Conservation (phyloP, 805 yeast species). For the Cyberlindnera mrakii region DNA sequence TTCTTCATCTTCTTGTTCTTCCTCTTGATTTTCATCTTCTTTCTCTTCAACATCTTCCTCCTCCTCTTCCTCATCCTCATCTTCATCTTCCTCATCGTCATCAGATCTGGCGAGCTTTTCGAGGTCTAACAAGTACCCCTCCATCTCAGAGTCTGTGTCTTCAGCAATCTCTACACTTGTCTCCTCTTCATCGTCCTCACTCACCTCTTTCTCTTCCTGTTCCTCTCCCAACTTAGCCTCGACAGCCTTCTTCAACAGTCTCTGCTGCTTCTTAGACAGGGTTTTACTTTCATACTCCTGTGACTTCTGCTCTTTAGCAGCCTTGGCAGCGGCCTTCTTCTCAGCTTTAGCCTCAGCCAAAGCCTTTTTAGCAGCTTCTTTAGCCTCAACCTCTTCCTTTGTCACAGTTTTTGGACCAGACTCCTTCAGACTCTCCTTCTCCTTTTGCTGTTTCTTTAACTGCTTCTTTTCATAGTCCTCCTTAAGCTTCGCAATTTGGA, state of each 20-base stretch:
- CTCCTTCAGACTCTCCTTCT: constrained; percentile 11
- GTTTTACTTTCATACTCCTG: constrained; percentile 42
- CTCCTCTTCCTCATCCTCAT: constrained; percentile 27
- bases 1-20: constrained; percentile 41
- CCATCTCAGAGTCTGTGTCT: constrained; percentile 40
- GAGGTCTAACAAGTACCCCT: constrained; percentile 40
- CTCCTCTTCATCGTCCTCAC: constrained; percentile 20
- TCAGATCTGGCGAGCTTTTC: constrained; percentile 54
- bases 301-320: constrained; percentile 50
- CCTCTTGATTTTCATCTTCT: constrained; percentile 34
- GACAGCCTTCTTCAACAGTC: constrained; percentile 47
- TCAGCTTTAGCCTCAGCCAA: constrained; percentile 11
- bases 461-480: constrained; percentile 15
- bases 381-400: constrained; percentile 24
- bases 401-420: constrained; percentile 29
- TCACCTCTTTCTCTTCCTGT: constrained; percentile 17
- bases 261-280: constrained; percentile 58
- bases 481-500: constrained; percentile 15
- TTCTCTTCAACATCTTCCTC: constrained; percentile 31
- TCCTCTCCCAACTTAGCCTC: constrained; percentile 17
- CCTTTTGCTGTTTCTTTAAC: constrained; percentile 17
- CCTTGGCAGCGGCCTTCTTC: constrained; percentile 16
- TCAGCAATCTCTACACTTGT: constrained; percentile 33
- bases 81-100: constrained; percentile 29
- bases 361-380: constrained; percentile 14